A percentile compares a stretch with the other conserved stretches of the same genome.
Evolutionary conservation across 805 yeast genomes (phyloP).

Genomic region (Vanderwaltozyma polyspora): DNA sequence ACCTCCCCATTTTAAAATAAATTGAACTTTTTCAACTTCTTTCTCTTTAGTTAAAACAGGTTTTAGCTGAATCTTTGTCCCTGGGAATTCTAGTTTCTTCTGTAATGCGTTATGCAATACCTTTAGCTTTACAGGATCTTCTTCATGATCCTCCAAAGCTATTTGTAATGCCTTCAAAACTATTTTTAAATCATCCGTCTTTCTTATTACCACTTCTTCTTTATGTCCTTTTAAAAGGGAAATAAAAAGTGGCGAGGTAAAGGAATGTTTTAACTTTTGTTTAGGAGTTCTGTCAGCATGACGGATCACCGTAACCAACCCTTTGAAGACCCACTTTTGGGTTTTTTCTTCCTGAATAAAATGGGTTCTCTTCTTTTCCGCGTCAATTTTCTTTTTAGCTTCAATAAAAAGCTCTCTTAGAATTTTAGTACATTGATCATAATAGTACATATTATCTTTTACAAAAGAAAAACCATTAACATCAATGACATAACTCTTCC

Average conservation of each 20-base stretch:
- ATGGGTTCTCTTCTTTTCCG: slow-evolving; percentile 29
- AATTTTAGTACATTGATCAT: slow-evolving; percentile 71
- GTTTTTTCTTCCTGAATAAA: slow-evolving; percentile 30
- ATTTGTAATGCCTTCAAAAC: slow-evolving; percentile 75
- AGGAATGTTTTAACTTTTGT: slow-evolving; percentile 93
- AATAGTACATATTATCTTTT: slow-evolving; percentile 78
- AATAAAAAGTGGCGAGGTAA: slow-evolving; percentile 75
- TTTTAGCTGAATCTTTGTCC: slow-evolving; percentile 90
- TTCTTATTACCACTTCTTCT: slow-evolving; percentile 91
- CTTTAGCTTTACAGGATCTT: slow-evolving; percentile 64
- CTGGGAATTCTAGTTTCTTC: slow-evolving; percentile 83
- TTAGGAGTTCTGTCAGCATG: slow-evolving; percentile 99
- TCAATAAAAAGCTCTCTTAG: slow-evolving; percentile 62
- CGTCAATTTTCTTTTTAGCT: slow-evolving; percentile 40
- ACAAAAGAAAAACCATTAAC: slow-evolving; percentile 98
- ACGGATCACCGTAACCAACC: slow-evolving; percentile 79
- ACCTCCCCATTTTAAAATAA: slow-evolving; percentile 97
- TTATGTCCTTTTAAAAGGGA: slow-evolving; percentile 86
- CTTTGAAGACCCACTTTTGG: slow-evolving; percentile 95
- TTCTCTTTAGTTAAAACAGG: slow-evolving; percentile 64
- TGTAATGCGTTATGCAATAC: slow-evolving; percentile 76
- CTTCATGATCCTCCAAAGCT: slow-evolving; percentile 70
- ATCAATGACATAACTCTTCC: slow-evolving; percentile 85
- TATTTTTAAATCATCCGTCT: slow-evolving; percentile 71
- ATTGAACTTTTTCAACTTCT: slow-evolving; percentile 87